Evolutionary conservation across 1,139 yeast species (phyloP).

Genomic region (Nakaseomyces kungkrabaensis): DNA sequence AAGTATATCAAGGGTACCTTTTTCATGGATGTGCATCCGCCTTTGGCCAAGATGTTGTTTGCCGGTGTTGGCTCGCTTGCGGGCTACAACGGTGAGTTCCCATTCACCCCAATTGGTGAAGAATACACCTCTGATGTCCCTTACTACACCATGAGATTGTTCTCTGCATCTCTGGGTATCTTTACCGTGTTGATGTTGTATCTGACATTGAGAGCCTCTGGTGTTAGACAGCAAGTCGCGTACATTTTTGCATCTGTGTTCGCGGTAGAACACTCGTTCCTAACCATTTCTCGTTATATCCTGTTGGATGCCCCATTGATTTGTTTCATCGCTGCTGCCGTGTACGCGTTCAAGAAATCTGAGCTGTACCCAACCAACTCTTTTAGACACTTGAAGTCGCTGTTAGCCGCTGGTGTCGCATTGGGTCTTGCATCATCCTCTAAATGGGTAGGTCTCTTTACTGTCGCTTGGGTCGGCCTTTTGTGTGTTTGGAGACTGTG

Average conservation of each 20-base stretch:
- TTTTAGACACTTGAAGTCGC: conserved; percentile 56
- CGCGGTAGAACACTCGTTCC: conserved; percentile 73
- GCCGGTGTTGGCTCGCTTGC: conserved; percentile 67
- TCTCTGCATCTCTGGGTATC: conserved; percentile 77
- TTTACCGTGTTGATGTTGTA: conserved; percentile 69
- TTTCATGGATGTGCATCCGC: conserved; percentile 94
- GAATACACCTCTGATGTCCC: conserved; percentile 52
- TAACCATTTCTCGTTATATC: conserved; percentile 84
- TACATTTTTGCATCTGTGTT: conserved; percentile 57
- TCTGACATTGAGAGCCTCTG: conserved; percentile 75
- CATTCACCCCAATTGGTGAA: conserved; percentile 63
- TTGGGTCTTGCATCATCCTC: conserved; percentile 83
- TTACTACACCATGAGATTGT: conserved; percentile 71
- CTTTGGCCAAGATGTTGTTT: conserved; percentile 78
- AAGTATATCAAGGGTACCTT: conserved; percentile 62
- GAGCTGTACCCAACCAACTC: conserved; percentile 72
- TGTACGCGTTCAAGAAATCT: conserved; percentile 69
- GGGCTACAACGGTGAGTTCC: conserved; percentile 71
- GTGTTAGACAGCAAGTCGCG: conserved; percentile 73
- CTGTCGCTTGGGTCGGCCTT: conserved; percentile 84
- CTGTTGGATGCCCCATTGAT: conserved; percentile 84
- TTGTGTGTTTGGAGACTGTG: conserved; percentile 70
- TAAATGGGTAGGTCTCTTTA: conserved; percentile 96
- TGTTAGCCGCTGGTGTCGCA: conserved; percentile 67
- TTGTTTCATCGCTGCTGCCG: conserved; percentile 82